Base-by-base conservation (phyloP, 2,329 filamentous ascomycete genomes). In the Bipolaris cookei region DNA sequence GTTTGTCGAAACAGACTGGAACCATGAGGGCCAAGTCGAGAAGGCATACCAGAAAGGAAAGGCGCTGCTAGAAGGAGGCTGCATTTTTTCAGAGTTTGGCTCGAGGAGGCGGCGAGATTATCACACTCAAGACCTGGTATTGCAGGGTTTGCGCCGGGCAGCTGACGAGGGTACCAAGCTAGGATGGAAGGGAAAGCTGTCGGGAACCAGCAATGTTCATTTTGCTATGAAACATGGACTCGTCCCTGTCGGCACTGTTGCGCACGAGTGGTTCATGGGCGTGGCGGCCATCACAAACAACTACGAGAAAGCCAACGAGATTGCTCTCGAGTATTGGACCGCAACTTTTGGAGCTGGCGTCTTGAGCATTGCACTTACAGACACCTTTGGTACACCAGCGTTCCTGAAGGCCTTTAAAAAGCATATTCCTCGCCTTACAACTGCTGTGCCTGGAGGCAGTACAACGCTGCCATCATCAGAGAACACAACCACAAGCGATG, bases 211-310 rank as follows among this genome's bases (percentile, higher is more conserved):
- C 76, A 99, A 99, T 71, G 95, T 99, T 3, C 94, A 98, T 75
- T 87, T 99, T 64, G 95, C 95, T 10, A 97, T 96, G 92, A 90
- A 92, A 69, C 94, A 96, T 77, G 88, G 87, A 42, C 86, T 97
- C 43, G 80, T 87, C 3, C 92, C 95, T 0, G 86, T 98, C 11
- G 95, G 95, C 4, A 99, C 95, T 0, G 88, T 91, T 1, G 95
- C 95, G 0, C 95, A 99, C 72, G 95, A 99, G 79, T 99, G 95
- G 95, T 98, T 97, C 81, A 99, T 99, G 95, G 93, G 92, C 39
- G 94, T 96, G 61, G 95, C 95, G 0, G 93, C 95, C 37, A 92
- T 97, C 66, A 91, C 89, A 4, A 84, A 91, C 61, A 86, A 97
- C 77, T 99, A 99, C 73, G 84, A 87, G 66, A 83, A 85, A 60